These are phyloP conservation scores for Nakazawaea populi DNA, from an alignment of 805 yeast species.

Conservation along the genomic window DNA sequence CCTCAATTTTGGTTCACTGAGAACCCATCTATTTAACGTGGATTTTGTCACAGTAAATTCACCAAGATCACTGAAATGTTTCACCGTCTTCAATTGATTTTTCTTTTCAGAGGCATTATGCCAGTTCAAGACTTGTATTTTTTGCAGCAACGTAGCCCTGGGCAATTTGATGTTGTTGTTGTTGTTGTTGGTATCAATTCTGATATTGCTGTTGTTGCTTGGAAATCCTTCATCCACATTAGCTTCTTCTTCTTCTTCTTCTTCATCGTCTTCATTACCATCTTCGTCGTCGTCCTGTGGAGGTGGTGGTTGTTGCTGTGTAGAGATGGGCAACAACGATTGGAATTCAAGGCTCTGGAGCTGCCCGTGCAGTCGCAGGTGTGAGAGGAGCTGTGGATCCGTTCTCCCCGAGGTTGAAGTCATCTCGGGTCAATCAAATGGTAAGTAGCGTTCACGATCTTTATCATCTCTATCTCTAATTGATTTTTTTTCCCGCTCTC, in stretches of 20 bases:
- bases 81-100: conserved; percentile 29
- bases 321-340: background rate
- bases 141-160: conserved; percentile 31
- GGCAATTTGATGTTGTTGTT: conserved; percentile 13
- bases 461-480: too few species aligned
- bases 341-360: background rate
- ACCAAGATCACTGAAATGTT: conserved; percentile 22
- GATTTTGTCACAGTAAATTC: conserved; percentile 32
- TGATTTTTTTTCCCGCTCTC: too few species aligned
- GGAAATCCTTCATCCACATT: too few species aligned
- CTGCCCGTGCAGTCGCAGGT: background rate
- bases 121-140: conserved; percentile 31
- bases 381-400: background rate
- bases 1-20: conserved; percentile 25
- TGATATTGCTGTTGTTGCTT: too few species aligned
- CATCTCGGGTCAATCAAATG: background rate
- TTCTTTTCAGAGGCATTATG: conserved; percentile 23
- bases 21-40: conserved; percentile 33
- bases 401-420: background rate
- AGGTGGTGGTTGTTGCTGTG: too few species aligned
- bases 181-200: too few species aligned
- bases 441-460: too few species aligned
- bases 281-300: too few species aligned
- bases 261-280: background rate
- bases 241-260: background rate